Evolutionary conservation across 202 grass and related monocot species (phyloP).

Genomic region (Zizania palustris): DNA sequence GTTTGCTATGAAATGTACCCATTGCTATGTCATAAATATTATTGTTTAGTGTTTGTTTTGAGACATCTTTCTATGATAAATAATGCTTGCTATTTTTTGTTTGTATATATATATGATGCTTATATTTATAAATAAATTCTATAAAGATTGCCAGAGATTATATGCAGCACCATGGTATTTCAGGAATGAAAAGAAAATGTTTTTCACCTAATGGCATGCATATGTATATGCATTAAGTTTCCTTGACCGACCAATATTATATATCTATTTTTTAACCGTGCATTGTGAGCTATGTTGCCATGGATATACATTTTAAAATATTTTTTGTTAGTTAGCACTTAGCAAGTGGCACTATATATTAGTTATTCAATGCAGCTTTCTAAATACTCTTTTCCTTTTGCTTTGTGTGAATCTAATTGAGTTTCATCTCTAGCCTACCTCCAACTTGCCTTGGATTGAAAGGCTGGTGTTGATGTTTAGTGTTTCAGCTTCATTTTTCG

Average conservation of each 20-base stretch:
- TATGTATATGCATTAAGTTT: neutral
- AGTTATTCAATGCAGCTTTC: neutral
- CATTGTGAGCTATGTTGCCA: neutral
- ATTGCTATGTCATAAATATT: neutral
- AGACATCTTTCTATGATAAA: neutral
- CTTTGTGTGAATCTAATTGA: neutral
- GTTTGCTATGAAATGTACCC: neutral
- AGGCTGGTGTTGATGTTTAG: neutral
- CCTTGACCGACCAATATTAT: neutral
- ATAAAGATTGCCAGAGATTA: neutral
- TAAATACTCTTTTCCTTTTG: neutral
- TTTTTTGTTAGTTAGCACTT: neutral
- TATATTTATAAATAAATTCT: constrained; percentile 11
- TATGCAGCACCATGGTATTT: neutral
- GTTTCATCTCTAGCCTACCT: neutral
- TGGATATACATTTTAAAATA: neutral
- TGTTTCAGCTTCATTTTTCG: neutral
- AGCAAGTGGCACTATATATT: constrained; percentile 1
- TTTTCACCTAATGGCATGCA: neutral
- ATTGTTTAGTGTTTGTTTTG: neutral
- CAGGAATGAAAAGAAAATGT: neutral
- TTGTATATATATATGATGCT: constrained; percentile 14
- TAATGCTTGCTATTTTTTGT: neutral
- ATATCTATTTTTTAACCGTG: too few species aligned
- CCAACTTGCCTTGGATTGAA: neutral